Evolutionary conservation across 345 rosid genomes (phyloP).

Genomic region (Lumnitzera racemosa): DNA sequence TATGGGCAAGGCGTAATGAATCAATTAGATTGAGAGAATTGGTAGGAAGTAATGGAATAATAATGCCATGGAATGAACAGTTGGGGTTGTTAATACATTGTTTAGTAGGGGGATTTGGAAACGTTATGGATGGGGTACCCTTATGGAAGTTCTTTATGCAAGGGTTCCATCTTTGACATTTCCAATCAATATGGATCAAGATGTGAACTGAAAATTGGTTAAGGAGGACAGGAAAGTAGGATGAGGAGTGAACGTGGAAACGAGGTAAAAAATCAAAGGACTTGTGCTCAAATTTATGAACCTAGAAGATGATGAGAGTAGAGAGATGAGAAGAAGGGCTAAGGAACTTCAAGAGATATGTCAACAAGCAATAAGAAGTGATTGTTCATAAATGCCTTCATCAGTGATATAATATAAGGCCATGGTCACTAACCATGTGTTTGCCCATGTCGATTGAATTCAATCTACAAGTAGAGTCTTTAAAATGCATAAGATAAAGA

Average conservation of each 20-base stretch:
- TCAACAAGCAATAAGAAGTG: too few species aligned
- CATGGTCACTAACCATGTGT: too few species aligned
- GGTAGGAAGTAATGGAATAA: constrained; percentile 16
- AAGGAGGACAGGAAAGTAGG: constrained; percentile 15
- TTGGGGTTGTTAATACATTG: constrained; percentile 22
- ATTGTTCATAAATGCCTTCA: too few species aligned
- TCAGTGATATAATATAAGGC: too few species aligned
- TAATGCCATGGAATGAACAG: constrained; percentile 56
- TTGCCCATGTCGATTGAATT: too few species aligned
- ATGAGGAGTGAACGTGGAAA: constrained; percentile 10
- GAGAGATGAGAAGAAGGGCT: constrained; percentile 7
- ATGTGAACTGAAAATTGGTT: constrained; percentile 13
- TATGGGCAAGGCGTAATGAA: constrained; percentile 29
- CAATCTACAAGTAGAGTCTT: too few species aligned
- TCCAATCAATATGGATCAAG: constrained; percentile 19
- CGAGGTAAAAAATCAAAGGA: constrained; percentile 8
- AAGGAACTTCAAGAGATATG: too few species aligned
- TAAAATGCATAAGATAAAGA: too few species aligned
- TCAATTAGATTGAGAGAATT: background rate
- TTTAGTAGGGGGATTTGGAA: constrained; percentile 24
- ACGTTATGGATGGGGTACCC: constrained; percentile 27
- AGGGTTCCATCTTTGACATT: constrained; percentile 24
- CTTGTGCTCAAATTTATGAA: constrained; percentile 9
- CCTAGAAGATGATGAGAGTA: constrained; percentile 7
- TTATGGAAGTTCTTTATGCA: constrained; percentile 9